Conservation (phyloP, 2,329 filamentous ascomycete species). For the Verticillium tricorpus region DNA sequence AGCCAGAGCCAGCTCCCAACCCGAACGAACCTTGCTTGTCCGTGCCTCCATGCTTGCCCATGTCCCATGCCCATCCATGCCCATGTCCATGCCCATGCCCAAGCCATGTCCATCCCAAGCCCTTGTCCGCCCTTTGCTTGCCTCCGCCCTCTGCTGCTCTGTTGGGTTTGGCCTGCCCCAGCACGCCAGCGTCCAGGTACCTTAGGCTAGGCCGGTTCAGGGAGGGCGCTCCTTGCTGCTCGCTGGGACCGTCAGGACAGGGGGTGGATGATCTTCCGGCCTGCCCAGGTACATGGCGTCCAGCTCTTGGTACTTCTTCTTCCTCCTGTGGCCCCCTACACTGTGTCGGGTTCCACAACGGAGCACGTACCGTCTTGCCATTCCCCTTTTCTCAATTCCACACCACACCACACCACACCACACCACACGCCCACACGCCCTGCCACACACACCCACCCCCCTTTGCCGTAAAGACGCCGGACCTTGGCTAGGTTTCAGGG, state of each 20-base stretch:
- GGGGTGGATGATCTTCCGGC: background rate
- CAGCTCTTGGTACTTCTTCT: background rate
- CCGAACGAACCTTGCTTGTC: constrained; percentile 7
- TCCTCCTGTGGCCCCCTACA: background rate
- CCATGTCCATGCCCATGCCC: constrained; percentile 8
- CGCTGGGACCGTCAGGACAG: background rate
- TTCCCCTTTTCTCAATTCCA: background rate
- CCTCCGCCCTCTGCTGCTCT: background rate
- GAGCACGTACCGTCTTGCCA: constrained; percentile 4
- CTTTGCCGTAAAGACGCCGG: background rate
- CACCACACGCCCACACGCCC: background rate
- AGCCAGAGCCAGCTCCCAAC: background rate
- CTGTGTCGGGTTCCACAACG: constrained; percentile 1
- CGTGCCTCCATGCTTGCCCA: constrained; percentile 3
- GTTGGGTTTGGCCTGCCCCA: background rate
- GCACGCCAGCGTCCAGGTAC: background rate
- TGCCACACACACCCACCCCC: background rate
- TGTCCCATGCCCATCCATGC: constrained; percentile 4
- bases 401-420: background rate
- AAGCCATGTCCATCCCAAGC: constrained; percentile 7
- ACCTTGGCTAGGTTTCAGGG: background rate
- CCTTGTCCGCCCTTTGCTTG: background rate
- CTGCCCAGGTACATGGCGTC: background rate
- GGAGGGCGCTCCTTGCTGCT: background rate
- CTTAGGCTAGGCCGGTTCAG: background rate